Evolutionary conservation across 257 asterid genomes (phyloP).

Genomic region (Jacaranda mimosifolia): DNA sequence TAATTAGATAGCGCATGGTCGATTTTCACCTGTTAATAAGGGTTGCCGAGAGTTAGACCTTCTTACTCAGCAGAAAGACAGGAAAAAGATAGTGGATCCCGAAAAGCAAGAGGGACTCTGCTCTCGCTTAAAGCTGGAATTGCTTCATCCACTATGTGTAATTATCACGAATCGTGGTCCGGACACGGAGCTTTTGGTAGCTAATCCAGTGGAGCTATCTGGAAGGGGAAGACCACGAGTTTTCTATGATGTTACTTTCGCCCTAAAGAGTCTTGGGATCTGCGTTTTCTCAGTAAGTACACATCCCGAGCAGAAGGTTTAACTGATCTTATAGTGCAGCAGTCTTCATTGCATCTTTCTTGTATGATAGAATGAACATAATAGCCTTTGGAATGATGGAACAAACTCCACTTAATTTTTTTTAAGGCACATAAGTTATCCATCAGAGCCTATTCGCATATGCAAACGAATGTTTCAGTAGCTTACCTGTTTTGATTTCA

Average conservation of each 20-base stretch:
- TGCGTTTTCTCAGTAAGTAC: not conserved
- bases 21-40: slow-evolving; percentile 5
- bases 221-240: slow-evolving; percentile 5
- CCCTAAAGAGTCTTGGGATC: not conserved
- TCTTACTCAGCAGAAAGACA: not conserved
- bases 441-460: too few species aligned
- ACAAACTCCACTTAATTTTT: too few species aligned
- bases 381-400: too few species aligned
- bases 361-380: too few species aligned
- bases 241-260: not conserved
- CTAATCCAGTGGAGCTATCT: slow-evolving; percentile 7
- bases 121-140: not conserved
- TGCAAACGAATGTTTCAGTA: not conserved
- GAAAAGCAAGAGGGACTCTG: not conserved
- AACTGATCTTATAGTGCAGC: too few species aligned
- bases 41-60: not conserved
- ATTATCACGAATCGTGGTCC: slow-evolving; percentile 1
- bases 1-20: not conserved
- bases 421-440: too few species aligned
- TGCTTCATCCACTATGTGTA: not conserved
- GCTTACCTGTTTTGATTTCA: not conserved
- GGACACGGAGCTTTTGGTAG: slow-evolving; percentile 1
- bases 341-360: too few species aligned
- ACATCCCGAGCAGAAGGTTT: not conserved
- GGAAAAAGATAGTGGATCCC: not conserved